phyloP scores from a whole-genome alignment of 257 asterid species.

The Solanum appendiculatum region DNA sequence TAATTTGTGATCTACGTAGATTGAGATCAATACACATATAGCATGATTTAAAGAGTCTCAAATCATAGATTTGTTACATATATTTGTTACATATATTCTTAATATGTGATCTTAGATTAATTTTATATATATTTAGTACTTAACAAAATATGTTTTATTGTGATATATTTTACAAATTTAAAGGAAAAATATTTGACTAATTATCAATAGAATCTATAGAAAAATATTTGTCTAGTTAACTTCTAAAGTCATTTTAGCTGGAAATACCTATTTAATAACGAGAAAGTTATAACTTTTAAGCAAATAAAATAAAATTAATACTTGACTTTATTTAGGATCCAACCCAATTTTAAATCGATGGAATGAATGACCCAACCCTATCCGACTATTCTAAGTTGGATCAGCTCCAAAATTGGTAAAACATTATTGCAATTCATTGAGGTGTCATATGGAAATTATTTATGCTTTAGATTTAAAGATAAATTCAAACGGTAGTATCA shows the following conservation, averaged over 20 bases:
- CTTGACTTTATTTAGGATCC: background rate
- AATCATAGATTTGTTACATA: background rate
- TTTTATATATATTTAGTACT: no score
- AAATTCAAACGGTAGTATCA: background rate
- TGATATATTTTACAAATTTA: background rate
- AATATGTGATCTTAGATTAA: background rate
- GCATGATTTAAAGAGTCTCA: background rate
- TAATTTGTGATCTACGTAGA: background rate
- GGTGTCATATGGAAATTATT: background rate
- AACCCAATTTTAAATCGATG: background rate
- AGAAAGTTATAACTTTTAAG: background rate
- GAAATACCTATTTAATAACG: background rate
- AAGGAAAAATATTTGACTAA: background rate
- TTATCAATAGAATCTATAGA: background rate
- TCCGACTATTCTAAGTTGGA: no score
- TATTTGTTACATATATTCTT: background rate
- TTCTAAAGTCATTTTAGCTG: background rate
- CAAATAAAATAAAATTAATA: background rate
- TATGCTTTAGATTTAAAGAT: background rate
- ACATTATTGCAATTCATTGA: background rate
- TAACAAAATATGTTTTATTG: background rate
- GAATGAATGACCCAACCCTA: background rate
- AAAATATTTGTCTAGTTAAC: background rate
- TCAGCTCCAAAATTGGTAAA: background rate
- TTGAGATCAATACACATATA: background rate